Base-by-base conservation (phyloP, 805 yeast genomes). In the Clavispora fructus region DNA sequence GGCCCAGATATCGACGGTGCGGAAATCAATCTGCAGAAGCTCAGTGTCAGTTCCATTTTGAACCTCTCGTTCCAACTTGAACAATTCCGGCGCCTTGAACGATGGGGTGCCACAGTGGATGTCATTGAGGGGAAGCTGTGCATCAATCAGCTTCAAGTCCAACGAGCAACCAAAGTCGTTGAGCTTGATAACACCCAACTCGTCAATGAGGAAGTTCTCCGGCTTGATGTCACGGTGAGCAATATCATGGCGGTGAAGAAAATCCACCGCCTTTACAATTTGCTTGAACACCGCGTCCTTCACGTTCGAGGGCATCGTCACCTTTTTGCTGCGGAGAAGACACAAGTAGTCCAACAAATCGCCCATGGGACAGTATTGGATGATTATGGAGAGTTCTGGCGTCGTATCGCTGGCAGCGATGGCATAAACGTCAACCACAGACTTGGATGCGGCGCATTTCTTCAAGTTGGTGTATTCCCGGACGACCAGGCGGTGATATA, bases 181-280 rank as follows among this genome's bases (percentile, higher is more conserved):
- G 39, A 77, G 63, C 42, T 73, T 71, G 33, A 78, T 60, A 11
- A 59, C 59, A 3, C 83, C 83, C 12, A 61, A 53, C 9, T 54
- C 57, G 53, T 72, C 79, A 38, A 78, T 69, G 19, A 79, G 56
- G 38, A 74, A 66, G 57, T 79, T 79, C 48, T 78, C 83, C 2
- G 83, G 82, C 52, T 78, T 78, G 39, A 78, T 59, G 51, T 78
- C 83, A 23, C 82, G 53, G 53, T 78, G 83, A 8, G 66, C 74
- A 4, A 79, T 69, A 12, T 62, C 58, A 13, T 64, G 59, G 7
- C 59, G 49, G 54, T 79, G 83, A 16, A 79, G 57, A 45, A 58
- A 73, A 41, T 67, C 62, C 19, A 77, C 77, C 0, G 74, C 80
- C 38, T 63, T 61, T 14, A 73, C 68, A n/a, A 69, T 61, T 46